phyloP scores from a whole-genome alignment of 352 stramenopile genomes.

The Phytopythium montanum region DNA sequence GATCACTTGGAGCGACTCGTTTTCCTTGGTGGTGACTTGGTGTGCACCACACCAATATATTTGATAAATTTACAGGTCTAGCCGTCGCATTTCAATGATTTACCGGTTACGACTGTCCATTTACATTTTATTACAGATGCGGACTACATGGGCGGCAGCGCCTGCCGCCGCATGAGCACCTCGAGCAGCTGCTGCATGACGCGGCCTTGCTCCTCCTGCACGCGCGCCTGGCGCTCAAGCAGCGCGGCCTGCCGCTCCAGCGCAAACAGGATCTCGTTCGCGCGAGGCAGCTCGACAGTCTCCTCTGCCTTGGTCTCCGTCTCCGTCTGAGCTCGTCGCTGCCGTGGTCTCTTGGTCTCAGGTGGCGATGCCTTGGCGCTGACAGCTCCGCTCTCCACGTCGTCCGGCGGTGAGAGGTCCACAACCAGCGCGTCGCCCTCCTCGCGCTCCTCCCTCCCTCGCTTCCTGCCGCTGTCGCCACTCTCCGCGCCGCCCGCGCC shows the following conservation, averaged over 20 bases:
- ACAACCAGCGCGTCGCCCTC: neutral
- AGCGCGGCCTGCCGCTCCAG: slow-evolving; percentile 24
- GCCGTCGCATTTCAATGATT: no score
- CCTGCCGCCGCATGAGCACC: slow-evolving; percentile 6
- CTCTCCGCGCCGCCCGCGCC: neutral
- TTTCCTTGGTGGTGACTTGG: no score
- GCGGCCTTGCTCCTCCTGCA: slow-evolving; percentile 17
- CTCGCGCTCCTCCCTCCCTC: neutral
- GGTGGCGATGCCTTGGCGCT: neutral
- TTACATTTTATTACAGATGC: no score
- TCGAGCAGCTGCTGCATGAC: slow-evolving; percentile 24
- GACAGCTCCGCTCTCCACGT: neutral
- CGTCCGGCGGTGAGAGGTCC: neutral
- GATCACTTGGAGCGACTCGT: no score
- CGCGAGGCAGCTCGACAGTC: slow-evolving; percentile 9
- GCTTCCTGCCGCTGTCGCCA: neutral
- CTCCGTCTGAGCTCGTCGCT: neutral
- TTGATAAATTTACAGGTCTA: no score
- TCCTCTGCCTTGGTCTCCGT: neutral
- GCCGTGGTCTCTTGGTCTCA: neutral
- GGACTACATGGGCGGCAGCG: neutral
- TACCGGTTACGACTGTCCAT: no score
- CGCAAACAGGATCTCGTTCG: slow-evolving; percentile 21
- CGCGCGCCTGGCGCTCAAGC: slow-evolving; percentile 16
- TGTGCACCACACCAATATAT: no score